Conservation (phyloP, 225 moss, liverwort and hornwort species). For the Neckera pumila region DNA sequence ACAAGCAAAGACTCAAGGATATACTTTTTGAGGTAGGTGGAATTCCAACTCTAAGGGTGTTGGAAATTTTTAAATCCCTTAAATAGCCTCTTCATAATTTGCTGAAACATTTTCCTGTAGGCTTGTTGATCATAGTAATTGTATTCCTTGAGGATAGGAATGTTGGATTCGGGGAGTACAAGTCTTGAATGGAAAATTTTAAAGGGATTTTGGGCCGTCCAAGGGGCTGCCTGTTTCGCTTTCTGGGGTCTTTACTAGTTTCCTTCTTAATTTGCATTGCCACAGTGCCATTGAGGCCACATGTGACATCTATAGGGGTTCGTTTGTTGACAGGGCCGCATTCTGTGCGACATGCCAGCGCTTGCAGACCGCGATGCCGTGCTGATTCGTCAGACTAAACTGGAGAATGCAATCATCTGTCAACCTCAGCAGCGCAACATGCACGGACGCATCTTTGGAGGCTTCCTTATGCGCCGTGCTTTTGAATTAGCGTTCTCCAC, state of each 20-base stretch:
- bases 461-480: slow-evolving; percentile 95
- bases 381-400: slow-evolving; percentile 65
- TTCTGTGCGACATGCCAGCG: slow-evolving; percentile 84
- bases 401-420: slow-evolving; percentile 86
- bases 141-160: neutral
- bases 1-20: slow-evolving; percentile 46
- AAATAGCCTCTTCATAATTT: neutral
- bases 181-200: neutral
- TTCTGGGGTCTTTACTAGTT: neutral
- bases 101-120: neutral
- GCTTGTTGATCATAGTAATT: neutral
- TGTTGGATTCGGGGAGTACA: neutral
- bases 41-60: neutral
- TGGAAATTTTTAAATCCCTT: neutral
- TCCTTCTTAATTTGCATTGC: neutral
- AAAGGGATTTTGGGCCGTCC: neutral
- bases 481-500: slow-evolving; percentile 87
- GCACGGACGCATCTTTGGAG: slow-evolving; percentile 97
- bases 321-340: slow-evolving; percentile 44
- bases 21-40: slow-evolving; percentile 44
- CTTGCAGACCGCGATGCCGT: slow-evolving; percentile 72
- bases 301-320: neutral
- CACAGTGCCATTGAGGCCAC: neutral
- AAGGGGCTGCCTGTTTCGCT: neutral
- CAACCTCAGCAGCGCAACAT: slow-evolving; percentile 97